These are phyloP conservation scores for Nematocida homosporus DNA, from an alignment of 371 early-diverging fungal genomes.

Conservation along the genomic window DNA sequence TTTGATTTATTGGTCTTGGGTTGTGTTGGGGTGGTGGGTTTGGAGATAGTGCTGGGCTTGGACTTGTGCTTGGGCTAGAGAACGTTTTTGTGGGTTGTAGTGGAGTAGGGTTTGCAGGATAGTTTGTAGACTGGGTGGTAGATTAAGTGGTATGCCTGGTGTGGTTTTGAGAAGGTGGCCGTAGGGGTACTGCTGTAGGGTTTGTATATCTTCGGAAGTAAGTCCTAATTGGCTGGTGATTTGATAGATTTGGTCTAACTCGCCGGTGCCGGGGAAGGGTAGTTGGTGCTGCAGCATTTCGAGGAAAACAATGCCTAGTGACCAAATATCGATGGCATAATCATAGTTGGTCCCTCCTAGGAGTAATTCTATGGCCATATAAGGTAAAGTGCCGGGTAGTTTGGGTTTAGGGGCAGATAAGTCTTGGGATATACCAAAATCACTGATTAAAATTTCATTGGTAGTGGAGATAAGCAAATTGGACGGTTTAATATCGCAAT, in stretches of 20 bases:
- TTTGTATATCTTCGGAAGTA: constrained; percentile 73
- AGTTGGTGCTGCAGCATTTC: constrained; percentile 89
- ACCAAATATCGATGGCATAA: constrained; percentile 89
- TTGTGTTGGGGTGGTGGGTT: too few relatives aligned
- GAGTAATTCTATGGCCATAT: constrained; percentile 90
- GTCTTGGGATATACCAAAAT: constrained; percentile 92
- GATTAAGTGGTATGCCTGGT: background rate
- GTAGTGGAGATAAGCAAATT: constrained; percentile 81
- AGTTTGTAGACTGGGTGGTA: background rate
- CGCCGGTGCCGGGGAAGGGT: constrained; percentile 91
- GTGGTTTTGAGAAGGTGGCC: constrained; percentile 10
- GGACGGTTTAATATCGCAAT: constrained; percentile 97
- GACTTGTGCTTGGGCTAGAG: background rate
- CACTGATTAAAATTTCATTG: constrained; percentile 86
- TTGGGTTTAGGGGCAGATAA: constrained; percentile 83
- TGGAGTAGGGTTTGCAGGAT: background rate
- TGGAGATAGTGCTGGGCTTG: too few relatives aligned
- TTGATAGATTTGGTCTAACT: constrained; percentile 94
- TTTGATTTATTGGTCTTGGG: too few relatives aligned
- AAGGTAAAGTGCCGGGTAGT: constrained; percentile 82
- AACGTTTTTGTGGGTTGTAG: constrained; percentile 10
- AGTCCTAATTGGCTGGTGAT: constrained; percentile 97
- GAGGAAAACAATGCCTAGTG: constrained; percentile 94
- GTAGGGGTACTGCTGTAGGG: constrained; percentile 17
- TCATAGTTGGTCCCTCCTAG: constrained; percentile 83